Percentiles rank a stretch among this genome's conserved stretches.
Evolutionary conservation across 495 filamentous ascomycete genomes (phyloP).

Genomic region (Friedmanniomyces endolithicus): DNA sequence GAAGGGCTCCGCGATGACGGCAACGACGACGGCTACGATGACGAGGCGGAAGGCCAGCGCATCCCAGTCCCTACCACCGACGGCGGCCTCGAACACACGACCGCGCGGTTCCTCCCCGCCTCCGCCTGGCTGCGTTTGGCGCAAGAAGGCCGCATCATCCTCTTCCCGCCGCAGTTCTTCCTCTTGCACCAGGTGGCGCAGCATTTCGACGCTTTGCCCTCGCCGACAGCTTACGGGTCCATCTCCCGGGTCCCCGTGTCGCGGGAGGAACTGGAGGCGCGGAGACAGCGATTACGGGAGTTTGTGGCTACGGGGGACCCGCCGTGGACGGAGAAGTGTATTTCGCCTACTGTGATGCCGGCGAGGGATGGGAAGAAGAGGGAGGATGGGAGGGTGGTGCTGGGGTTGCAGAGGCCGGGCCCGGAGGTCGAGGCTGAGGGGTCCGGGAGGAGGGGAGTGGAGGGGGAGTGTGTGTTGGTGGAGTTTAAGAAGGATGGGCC

Average conservation of each 20-base stretch:
- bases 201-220: slow-evolving; percentile 42
- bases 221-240: slow-evolving; percentile 17
- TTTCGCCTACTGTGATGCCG: slow-evolving; percentile 51
- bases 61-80: slow-evolving; percentile 60
- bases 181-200: slow-evolving; percentile 54
- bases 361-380: slow-evolving; percentile 30
- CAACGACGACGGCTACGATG: slow-evolving; percentile 20
- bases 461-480: slow-evolving; percentile 61
- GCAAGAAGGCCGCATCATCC: slow-evolving; percentile 52
- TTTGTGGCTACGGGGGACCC: slow-evolving; percentile 48
- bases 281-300: slow-evolving; percentile 43
- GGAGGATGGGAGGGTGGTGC: slow-evolving; percentile 46
- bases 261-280: slow-evolving; percentile 36
- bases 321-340: slow-evolving; percentile 66
- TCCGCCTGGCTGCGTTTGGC: slow-evolving; percentile 55
- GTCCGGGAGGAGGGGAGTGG: slow-evolving; percentile 51
- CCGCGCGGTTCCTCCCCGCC: slow-evolving; percentile 62
- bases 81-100: slow-evolving; percentile 73
- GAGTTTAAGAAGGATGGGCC: slow-evolving; percentile 39
- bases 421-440: slow-evolving; percentile 46
- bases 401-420: slow-evolving; percentile 61
- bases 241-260: slow-evolving; percentile 23
- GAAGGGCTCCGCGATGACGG: not conserved
- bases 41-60: slow-evolving; percentile 22
- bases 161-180: slow-evolving; percentile 85